These are phyloP conservation scores for Wickerhamia fluorescens DNA, from an alignment of 805 yeast genomes.

Conservation along the genomic window DNA sequence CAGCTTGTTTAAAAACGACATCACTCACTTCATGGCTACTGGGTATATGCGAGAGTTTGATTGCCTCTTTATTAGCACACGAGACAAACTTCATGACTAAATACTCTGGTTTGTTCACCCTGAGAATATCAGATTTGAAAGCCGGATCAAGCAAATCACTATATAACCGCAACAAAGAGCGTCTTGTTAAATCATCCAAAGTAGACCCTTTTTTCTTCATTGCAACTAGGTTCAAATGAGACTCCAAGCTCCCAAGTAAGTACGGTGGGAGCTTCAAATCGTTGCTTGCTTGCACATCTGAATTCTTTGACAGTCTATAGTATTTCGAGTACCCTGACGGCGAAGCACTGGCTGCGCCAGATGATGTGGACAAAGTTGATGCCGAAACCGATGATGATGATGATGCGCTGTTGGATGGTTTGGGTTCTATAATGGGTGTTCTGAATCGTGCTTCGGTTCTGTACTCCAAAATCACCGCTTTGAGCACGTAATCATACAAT, in stretches of 20 bases:
- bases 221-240: conserved; percentile 38
- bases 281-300: conserved; percentile 1
- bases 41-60: conserved; percentile 30
- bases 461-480: conserved; percentile 52
- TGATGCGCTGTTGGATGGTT: conserved; percentile 2
- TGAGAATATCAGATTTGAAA: conserved; percentile 24
- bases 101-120: conserved; percentile 35
- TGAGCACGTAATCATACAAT: conserved; percentile 47
- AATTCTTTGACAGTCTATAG: conserved; percentile 5
- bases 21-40: conserved; percentile 22
- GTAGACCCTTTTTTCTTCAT: conserved; percentile 29
- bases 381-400: conserved; percentile 1
- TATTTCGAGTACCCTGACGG: conserved; percentile 5
- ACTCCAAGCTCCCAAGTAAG: conserved; percentile 33
- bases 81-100: conserved; percentile 47
- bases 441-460: conserved; percentile 58
- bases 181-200: conserved; percentile 44
- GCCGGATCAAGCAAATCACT: conserved; percentile 49
- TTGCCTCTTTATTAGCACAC: conserved; percentile 45
- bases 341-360: conserved; percentile 1
- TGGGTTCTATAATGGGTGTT: conserved; percentile 16
- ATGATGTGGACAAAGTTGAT: conserved; percentile 1
- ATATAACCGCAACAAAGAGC: conserved; percentile 56
- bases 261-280: conserved; percentile 33
- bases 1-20: conserved; percentile 31